Evolutionary conservation across 805 yeast species (phyloP), one percentile per base, ranked within the genome.

Genomic region (Barnettozyma sucrosica): DNA sequence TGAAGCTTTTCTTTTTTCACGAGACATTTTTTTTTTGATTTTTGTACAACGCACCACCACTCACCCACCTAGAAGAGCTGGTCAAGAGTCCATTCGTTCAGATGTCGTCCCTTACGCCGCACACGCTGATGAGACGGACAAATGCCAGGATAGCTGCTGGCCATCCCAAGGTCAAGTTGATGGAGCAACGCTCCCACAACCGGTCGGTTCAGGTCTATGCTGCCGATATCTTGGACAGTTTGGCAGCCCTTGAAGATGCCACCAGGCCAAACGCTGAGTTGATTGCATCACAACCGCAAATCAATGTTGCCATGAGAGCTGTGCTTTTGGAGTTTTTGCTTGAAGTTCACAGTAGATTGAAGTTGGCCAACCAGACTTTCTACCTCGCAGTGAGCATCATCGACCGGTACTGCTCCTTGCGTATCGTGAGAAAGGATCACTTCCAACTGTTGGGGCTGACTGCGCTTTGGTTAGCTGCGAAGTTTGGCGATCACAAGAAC

Each of bases 381-480:
- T 85, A 71, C 62, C 74, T 79, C 60, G 79, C 85, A 53, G 77
- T 84, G 52, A 81, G 81, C 57, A 76, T 89, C 51, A 76, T 90
- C 49, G 97, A 90, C 63, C 77, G 96, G 49, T 92, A 90, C 67
- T 84, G 93, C 61, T 83, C 95, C 41, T 79, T 80, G 55, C 75
- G 95, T 54, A 78, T 87, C 21, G 89, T 89, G 7, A 79, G 85
- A 63, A 79, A 84, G 54, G 86, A 85, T 51, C 95, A 89, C 61
- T 83, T 85, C 61, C 97, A 89, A 66, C 72, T 90, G 45, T 79
- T 90, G 24, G 95, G 95, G 25, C 79, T 95, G 54, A 83, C 95
- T 2, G 82, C 95, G 25, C 67, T 90, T 45, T 92, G 97, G 97
- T 78, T 92, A 18, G 89, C 96, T 3, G 77, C 95, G 33, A 90